Evolutionary conservation across 31 red algal genomes (phyloP).

Genomic region (Odonthalia washingtoniensis): DNA sequence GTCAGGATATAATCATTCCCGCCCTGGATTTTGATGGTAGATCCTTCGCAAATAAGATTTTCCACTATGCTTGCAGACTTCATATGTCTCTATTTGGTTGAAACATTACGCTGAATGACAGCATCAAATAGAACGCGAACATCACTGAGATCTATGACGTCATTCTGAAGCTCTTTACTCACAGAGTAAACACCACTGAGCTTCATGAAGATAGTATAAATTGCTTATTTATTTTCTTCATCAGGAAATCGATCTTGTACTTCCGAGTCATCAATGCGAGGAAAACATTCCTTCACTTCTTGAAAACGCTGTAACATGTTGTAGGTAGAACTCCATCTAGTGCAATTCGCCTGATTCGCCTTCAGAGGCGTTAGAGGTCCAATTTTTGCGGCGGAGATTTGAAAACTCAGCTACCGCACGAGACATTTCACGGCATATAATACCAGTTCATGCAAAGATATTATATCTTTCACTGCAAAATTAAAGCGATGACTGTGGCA

Average conservation of each 20-base stretch:
- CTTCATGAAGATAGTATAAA: neutral
- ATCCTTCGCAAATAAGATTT: neutral
- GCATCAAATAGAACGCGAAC: conserved; percentile 1
- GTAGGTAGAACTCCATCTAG: neutral
- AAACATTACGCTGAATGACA: neutral
- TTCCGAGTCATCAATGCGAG: neutral
- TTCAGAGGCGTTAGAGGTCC: neutral
- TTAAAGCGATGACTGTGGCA: too few relatives aligned
- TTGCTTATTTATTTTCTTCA: too few relatives aligned
- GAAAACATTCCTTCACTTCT: neutral
- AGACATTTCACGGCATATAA: neutral
- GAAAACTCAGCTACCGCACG: neutral
- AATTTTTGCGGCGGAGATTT: neutral
- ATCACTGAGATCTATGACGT: neutral
- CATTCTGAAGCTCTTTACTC: conserved; percentile 4
- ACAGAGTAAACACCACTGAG: neutral
- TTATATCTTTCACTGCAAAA: neutral
- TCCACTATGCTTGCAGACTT: neutral
- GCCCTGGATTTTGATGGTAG: neutral
- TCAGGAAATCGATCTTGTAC: neutral
- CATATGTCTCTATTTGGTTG: neutral
- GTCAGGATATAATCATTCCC: neutral
- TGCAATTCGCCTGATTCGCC: neutral
- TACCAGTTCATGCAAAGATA: neutral
- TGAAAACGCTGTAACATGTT: conserved; percentile 6